Conservation (phyloP, 345 rosid species). For the Rhodamnia rubescens region DNA sequence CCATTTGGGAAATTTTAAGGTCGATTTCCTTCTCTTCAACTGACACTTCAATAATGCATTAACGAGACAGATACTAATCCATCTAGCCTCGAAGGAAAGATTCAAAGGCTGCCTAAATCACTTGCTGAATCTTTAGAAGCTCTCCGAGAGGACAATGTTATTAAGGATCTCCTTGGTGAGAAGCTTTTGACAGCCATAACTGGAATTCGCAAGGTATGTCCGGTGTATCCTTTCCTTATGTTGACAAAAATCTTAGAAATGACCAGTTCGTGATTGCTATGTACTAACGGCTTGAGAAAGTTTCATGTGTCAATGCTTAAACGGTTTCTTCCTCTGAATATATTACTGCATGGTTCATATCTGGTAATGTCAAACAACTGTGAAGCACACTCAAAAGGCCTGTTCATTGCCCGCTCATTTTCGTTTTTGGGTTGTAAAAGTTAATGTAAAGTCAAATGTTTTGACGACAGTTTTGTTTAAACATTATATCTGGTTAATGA, state of each 20-base stretch:
- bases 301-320: background rate
- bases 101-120: conserved; percentile 59
- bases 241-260: background rate
- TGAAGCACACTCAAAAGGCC: background rate
- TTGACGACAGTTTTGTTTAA: background rate
- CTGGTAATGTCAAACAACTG: background rate
- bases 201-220: conserved; percentile 76
- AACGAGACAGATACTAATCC: conserved; percentile 56
- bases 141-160: conserved; percentile 36
- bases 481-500: background rate
- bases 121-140: conserved; percentile 71
- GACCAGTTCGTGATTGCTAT: background rate
- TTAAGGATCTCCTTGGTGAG: conserved; percentile 57
- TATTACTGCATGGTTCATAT: background rate
- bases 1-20: background rate
- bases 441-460: background rate
- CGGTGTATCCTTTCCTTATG: background rate
- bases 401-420: background rate
- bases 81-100: conserved; percentile 28
- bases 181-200: conserved; percentile 62
- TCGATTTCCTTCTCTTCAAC: background rate
- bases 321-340: background rate
- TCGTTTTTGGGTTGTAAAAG: background rate
- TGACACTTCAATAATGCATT: background rate
- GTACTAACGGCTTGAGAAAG: background rate